Conservation (phyloP, 83 land plant species). For the Picea abies region DNA sequence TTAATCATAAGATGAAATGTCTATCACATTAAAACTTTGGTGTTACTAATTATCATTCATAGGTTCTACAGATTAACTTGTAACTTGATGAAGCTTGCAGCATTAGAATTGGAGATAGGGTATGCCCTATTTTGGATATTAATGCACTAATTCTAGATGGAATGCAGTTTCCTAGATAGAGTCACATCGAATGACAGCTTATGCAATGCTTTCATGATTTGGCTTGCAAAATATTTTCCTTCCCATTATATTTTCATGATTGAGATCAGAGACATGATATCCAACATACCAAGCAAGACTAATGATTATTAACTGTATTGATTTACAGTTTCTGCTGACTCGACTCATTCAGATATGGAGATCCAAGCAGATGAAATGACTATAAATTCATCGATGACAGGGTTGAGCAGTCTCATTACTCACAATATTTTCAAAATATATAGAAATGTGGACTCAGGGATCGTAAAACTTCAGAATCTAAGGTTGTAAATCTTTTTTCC, state of each 20-base stretch:
- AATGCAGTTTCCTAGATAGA: not conserved
- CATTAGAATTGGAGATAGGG: not conserved
- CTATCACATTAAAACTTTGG: not conserved
- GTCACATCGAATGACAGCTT: not conserved
- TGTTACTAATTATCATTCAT: not conserved
- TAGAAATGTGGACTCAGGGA: constrained; percentile 4
- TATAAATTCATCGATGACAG: not conserved
- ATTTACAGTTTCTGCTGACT: constrained; percentile 3
- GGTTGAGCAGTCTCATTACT: not conserved
- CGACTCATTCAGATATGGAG: not conserved
- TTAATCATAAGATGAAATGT: not conserved
- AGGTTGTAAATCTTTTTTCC: not conserved
- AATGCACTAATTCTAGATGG: not conserved
- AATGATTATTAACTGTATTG: not conserved
- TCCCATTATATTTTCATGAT: not conserved
- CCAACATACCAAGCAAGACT: not conserved
- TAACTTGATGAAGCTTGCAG: not conserved
- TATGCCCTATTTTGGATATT: not conserved
- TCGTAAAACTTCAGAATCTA: constrained; percentile 8
- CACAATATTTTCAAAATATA: not conserved
- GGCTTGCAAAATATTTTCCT: not conserved
- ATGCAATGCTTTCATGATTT: not conserved
- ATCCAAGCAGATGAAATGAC: constrained; percentile 1
- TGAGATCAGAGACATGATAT: not conserved
- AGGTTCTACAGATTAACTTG: not conserved